A percentile compares a stretch with the other conserved stretches of the same genome.
phyloP scores from a whole-genome alignment of 345 rosid genomes.

The Isatis tinctoria region DNA sequence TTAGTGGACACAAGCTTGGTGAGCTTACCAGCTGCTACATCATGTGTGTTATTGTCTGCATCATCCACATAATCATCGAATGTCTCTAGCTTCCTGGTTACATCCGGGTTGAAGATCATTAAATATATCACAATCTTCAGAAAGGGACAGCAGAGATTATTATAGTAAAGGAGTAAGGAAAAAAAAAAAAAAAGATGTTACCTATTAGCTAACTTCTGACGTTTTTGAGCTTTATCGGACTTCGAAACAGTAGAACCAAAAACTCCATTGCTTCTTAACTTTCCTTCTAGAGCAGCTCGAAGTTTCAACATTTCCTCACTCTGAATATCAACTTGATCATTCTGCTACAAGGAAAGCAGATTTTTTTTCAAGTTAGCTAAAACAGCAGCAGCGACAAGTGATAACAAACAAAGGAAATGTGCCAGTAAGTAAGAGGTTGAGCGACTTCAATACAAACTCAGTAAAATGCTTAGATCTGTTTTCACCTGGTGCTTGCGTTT shows the following conservation, averaged over 20 bases:
- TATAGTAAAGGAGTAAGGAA: not conserved
- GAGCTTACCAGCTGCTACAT: constrained; percentile 40
- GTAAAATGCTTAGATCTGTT: not conserved
- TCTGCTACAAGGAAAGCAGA: constrained; percentile 38
- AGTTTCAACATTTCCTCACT: constrained; percentile 81
- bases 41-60: constrained; percentile 39
- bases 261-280: constrained; percentile 58
- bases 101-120: constrained; percentile 8
- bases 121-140: constrained; percentile 15
- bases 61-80: constrained; percentile 81
- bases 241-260: constrained; percentile 43
- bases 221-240: constrained; percentile 48
- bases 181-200: constrained; percentile 17
- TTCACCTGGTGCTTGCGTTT: constrained; percentile 54
- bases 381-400: not conserved
- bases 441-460: not conserved
- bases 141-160: not conserved
- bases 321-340: constrained; percentile 53
- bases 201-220: constrained; percentile 55
- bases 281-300: constrained; percentile 85
- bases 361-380: not conserved
- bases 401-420: not conserved
- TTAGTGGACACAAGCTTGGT: constrained; percentile 47
- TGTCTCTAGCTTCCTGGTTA: constrained; percentile 67
- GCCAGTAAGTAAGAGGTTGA: not conserved